Percentiles rank a stretch among this genome's conserved stretches.
phyloP scores from a whole-genome alignment of 305 asterid species.

The Fraxinus latifolia region DNA sequence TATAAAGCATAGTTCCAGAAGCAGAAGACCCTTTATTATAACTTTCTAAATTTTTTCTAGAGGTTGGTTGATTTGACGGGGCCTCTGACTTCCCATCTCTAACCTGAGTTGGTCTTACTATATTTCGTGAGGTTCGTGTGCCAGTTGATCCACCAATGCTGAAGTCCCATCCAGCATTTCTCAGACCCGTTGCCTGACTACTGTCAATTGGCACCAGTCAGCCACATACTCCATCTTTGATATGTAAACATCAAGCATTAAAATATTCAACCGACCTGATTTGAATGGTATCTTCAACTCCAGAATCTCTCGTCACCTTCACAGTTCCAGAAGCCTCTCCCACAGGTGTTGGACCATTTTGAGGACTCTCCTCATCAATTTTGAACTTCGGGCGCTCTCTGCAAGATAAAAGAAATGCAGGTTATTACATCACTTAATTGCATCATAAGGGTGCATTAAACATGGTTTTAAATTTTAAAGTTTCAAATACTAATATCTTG shows the following conservation, averaged over 20 bases:
- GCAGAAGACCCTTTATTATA: constrained; percentile 56
- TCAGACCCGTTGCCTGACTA: constrained; percentile 61
- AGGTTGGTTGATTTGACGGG: constrained; percentile 48
- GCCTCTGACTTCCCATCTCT: constrained; percentile 70
- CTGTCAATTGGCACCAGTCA: constrained; percentile 32
- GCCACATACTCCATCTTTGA: constrained; percentile 22
- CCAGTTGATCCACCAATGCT: constrained; percentile 71
- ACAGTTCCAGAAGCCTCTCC: constrained; percentile 80
- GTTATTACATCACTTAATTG: constrained; percentile 13
- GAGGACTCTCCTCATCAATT: constrained; percentile 54
- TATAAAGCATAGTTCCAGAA: constrained; percentile 47
- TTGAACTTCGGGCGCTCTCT: constrained; percentile 82
- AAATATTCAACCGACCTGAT: constrained; percentile 49
- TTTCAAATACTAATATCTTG: constrained; percentile 21
- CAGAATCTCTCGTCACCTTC: constrained; percentile 55
- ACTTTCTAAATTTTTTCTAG: constrained; percentile 48
- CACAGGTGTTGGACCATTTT: constrained; percentile 48
- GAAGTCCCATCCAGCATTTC: constrained; percentile 88
- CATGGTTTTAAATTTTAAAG: neutral
- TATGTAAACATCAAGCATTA: constrained; percentile 15
- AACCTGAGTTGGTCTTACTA: constrained; percentile 74
- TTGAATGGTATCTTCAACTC: constrained; percentile 49
- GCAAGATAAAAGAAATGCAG: constrained; percentile 24
- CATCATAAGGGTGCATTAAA: neutral
- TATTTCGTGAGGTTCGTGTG: constrained; percentile 76